Evolutionary conservation across 257 asterid genomes (phyloP).

Genomic region (Solanum lycopersicoides): DNA sequence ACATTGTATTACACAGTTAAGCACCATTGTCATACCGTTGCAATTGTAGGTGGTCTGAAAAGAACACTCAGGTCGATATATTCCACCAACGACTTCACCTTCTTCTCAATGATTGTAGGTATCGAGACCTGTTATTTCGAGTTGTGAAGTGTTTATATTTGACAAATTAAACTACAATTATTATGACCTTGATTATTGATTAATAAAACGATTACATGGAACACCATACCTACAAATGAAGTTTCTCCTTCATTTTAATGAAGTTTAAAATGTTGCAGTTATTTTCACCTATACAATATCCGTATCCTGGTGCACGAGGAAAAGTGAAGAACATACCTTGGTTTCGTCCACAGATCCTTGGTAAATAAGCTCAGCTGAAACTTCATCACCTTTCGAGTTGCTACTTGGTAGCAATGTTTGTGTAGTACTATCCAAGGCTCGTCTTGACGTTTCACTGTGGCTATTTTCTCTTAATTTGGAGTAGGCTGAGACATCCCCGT

Average conservation of each 20-base stretch:
- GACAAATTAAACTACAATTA: background rate
- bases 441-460: constrained; percentile 2
- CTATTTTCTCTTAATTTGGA: background rate
- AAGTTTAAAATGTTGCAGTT: background rate
- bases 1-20: background rate
- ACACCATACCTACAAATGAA: background rate
- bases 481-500: background rate
- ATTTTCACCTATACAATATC: background rate
- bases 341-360: background rate
- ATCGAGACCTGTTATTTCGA: constrained; percentile 3
- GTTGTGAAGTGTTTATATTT: background rate
- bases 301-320: background rate
- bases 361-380: background rate
- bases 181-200: background rate
- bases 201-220: background rate
- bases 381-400: constrained; percentile 1
- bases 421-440: background rate
- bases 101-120: constrained; percentile 3
- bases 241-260: background rate
- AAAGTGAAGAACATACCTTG: background rate
- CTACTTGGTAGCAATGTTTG: background rate
- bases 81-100: background rate
- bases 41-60: constrained; percentile 32
- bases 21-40: constrained; percentile 17
- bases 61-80: constrained; percentile 11